Conservation (phyloP, 228 moss, liverwort and hornwort genomes). For the Sphagnum magellanicum region DNA sequence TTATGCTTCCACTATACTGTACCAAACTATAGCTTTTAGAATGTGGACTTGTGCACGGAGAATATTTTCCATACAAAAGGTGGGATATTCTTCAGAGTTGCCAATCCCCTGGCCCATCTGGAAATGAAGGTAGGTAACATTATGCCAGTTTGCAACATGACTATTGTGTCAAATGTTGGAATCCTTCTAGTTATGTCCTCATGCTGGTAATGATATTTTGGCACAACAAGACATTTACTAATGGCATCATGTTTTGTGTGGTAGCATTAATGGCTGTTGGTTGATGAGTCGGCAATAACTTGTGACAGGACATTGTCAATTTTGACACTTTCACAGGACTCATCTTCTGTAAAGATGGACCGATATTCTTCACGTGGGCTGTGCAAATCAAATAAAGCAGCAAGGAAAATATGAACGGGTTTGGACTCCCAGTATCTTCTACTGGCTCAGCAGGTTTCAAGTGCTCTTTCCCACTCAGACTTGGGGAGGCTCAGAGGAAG, state of each 20-base stretch:
- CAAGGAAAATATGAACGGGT: slow-evolving; percentile 65
- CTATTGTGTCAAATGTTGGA: too few relatives aligned
- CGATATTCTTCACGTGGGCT: not conserved
- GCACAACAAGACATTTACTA: too few relatives aligned
- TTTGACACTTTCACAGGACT: slow-evolving; percentile 91
- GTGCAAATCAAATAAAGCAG: slow-evolving; percentile 51
- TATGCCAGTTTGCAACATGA: slow-evolving; percentile 17
- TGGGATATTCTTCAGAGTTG: slow-evolving; percentile 82
- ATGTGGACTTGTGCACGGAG: slow-evolving; percentile 44
- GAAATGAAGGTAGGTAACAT: slow-evolving; percentile 75
- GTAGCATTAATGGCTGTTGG: too few relatives aligned
- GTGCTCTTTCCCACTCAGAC: slow-evolving; percentile 23
- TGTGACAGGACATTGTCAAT: slow-evolving; percentile 78
- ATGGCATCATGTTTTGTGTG: too few relatives aligned
- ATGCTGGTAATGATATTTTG: too few relatives aligned
- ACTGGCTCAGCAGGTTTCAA: slow-evolving; percentile 22
- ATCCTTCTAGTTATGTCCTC: too few relatives aligned
- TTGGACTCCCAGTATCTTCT: slow-evolving; percentile 21
- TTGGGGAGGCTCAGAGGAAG: slow-evolving; percentile 37
- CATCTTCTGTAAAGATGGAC: slow-evolving; percentile 7
- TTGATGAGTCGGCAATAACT: not conserved
- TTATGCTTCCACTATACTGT: too few relatives aligned
- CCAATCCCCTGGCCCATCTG: slow-evolving; percentile 83
- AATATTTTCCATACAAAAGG: slow-evolving; percentile 89
- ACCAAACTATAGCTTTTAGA: too few relatives aligned